A percentile compares a stretch with the other conserved stretches of the same genome.
Conservation (phyloP, 345 rosid species). For the Bruguiera parviflora region DNA sequence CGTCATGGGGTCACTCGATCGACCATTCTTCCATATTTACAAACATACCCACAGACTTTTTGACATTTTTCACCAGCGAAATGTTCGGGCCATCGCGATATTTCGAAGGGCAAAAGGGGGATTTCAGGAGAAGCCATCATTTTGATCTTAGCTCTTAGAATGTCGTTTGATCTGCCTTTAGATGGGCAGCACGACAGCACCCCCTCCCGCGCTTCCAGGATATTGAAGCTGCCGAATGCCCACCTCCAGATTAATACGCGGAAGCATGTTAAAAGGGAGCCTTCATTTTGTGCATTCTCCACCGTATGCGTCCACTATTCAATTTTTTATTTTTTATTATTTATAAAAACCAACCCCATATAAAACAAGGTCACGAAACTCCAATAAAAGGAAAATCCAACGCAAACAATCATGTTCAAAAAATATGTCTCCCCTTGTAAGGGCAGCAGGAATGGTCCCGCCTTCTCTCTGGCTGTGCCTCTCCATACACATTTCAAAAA, state of each 20-base stretch:
- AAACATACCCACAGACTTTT: not conserved
- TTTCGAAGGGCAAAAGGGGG: slow-evolving; percentile 8
- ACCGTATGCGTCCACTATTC: too few species aligned
- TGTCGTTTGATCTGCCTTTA: not conserved
- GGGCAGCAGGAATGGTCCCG: too few species aligned
- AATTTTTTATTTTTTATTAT: too few species aligned
- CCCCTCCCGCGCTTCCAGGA: not conserved
- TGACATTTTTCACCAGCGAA: not conserved
- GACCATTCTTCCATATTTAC: not conserved
- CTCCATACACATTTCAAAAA: too few species aligned
- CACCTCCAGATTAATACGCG: not conserved
- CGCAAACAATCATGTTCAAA: too few species aligned
- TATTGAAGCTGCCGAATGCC: not conserved
- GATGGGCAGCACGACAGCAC: not conserved
- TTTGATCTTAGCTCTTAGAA: not conserved
- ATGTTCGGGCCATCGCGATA: not conserved
- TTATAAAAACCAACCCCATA: too few species aligned
- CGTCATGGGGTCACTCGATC: not conserved
- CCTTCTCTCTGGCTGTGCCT: too few species aligned
- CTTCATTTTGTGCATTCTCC: too few species aligned
- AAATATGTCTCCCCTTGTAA: too few species aligned
- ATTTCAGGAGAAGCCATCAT: slow-evolving; percentile 4
- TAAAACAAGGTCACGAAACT: too few species aligned
- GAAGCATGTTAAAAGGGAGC: not conserved
- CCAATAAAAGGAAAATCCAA: too few species aligned